Percentiles rank a stretch among this genome's conserved stretches.
These are phyloP conservation scores for Citropsis articulata DNA, from an alignment of 345 rosid species.

Conservation along the genomic window DNA sequence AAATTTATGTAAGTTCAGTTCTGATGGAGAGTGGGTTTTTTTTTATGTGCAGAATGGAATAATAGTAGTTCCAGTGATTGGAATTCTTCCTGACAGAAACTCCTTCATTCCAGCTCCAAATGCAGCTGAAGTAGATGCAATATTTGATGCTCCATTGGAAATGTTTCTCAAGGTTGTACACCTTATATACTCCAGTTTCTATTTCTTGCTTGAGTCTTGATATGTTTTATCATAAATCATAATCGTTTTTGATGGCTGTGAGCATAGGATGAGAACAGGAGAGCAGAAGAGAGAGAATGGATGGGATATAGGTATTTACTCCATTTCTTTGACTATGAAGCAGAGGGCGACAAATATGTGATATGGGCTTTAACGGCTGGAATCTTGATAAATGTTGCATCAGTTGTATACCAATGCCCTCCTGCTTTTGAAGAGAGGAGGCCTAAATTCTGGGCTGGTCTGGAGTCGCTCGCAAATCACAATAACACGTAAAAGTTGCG, in stretches of 20 bases:
- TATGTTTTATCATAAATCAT: neutral
- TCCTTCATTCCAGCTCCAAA: slow-evolving; percentile 42
- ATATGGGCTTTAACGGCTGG: slow-evolving; percentile 80
- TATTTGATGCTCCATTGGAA: slow-evolving; percentile 65
- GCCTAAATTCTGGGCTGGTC: slow-evolving; percentile 53
- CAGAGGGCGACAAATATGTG: slow-evolving; percentile 25
- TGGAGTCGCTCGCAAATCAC: slow-evolving; percentile 8
- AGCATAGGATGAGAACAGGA: slow-evolving; percentile 49
- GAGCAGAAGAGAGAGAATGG: slow-evolving; percentile 49
- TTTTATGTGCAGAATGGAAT: slow-evolving; percentile 37
- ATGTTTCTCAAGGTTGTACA: slow-evolving; percentile 71
- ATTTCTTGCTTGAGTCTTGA: neutral
- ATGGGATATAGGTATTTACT: slow-evolving; percentile 48
- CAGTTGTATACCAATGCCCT: slow-evolving; percentile 42
- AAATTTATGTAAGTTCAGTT: neutral
- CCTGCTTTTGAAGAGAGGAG: slow-evolving; percentile 56
- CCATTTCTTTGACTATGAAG: slow-evolving; percentile 50
- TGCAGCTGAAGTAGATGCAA: slow-evolving; percentile 58
- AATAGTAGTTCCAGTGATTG: slow-evolving; percentile 58
- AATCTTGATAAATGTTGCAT: slow-evolving; percentile 53
- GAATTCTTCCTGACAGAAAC: slow-evolving; percentile 40
- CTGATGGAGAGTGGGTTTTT: neutral
- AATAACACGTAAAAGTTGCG: neutral
- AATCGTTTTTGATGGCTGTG: neutral
- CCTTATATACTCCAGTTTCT: neutral